Base-by-base conservation (phyloP, 2,329 filamentous ascomycete species). In the Pseudocercospora fuligena region DNA sequence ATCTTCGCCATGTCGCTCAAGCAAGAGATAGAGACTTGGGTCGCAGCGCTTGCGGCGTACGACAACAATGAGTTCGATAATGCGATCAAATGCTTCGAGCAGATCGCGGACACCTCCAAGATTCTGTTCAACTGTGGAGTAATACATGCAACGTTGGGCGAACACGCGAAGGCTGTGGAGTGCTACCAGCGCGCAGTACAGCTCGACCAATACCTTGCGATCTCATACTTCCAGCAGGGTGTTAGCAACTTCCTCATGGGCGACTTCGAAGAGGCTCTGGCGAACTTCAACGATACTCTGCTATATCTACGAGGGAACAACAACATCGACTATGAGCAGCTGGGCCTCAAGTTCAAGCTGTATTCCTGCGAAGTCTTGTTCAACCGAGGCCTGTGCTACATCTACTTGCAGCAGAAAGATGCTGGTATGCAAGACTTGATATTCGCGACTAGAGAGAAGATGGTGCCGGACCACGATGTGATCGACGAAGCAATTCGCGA, bases 91-190 rank as follows among this genome's bases (percentile, higher is more conserved):
- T 88, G 92, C 68, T 98, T 99, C 77, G 91, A 92, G 69, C 88
- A 86, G 73, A 97, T 99, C 75, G 87, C 91, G 68, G 95, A 98
- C 79, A 99, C 95, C 0, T 97, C 95, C 73, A 98, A 97, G 84
- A 99, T 99, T 69, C 85, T 97, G 68, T 99, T 99, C 85, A 99
- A 99, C 77, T 96, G 94, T 81, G 95, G 95, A 73, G 94, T 99
- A 46, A 98, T 99, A 74, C 92, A 97, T 83, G 95, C 95, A 46
- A 98, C 95, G 0, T 85, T 99, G 19, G 95, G 95, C 73, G 93
- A 98, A 79, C 95, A 99, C 81, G 92, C 94, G 78, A 93, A 93
- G 84, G 95, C 95, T 77, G 94, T 99, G 72, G 92, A 97, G 80
- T 95, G 90, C 80, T 99, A 97, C 79, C 94, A 97, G 82, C 89